Percentiles rank a stretch among this genome's conserved stretches.
These are phyloP conservation scores for Didymella keratinophila DNA, from an alignment of 2,329 filamentous ascomycete species.

Conservation along the genomic window DNA sequence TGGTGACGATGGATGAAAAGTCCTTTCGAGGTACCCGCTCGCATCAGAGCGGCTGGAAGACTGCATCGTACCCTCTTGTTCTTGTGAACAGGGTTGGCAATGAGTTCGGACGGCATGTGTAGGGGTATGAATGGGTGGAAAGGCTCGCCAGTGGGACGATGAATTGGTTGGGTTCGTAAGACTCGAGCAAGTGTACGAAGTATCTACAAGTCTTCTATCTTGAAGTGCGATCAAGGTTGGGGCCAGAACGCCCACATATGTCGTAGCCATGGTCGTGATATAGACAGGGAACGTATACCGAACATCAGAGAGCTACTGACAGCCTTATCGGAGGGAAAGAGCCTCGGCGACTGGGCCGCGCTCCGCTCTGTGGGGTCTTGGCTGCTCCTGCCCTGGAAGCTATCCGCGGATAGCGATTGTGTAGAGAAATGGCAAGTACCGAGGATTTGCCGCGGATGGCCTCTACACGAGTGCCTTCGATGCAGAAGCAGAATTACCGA, in stretches of 20 bases:
- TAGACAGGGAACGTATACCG: neutral
- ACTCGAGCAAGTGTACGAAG: conserved; percentile 2
- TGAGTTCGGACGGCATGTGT: neutral
- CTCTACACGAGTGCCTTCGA: neutral
- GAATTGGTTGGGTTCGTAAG: neutral
- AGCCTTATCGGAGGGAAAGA: neutral
- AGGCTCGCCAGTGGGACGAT: neutral
- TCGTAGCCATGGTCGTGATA: conserved; percentile 3
- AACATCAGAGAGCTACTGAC: neutral
- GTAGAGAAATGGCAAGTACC: neutral
- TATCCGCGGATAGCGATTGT: neutral
- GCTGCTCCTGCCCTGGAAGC: neutral
- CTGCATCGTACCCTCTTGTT: conserved; percentile 27
- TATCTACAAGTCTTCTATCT: neutral
- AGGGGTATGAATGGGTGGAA: neutral
- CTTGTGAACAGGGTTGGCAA: neutral
- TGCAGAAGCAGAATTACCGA: neutral
- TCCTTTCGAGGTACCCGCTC: conserved; percentile 52
- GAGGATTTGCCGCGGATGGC: conserved; percentile 5
- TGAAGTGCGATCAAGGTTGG: neutral
- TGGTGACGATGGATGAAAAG: conserved; percentile 55
- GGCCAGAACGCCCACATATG: neutral
- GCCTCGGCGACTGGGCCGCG: neutral
- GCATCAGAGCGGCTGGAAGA: conserved; percentile 51
- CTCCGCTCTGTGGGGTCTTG: neutral